Conservation (phyloP, 1,284 basidiomycete species). For the Wolfiporia cocos region DNA sequence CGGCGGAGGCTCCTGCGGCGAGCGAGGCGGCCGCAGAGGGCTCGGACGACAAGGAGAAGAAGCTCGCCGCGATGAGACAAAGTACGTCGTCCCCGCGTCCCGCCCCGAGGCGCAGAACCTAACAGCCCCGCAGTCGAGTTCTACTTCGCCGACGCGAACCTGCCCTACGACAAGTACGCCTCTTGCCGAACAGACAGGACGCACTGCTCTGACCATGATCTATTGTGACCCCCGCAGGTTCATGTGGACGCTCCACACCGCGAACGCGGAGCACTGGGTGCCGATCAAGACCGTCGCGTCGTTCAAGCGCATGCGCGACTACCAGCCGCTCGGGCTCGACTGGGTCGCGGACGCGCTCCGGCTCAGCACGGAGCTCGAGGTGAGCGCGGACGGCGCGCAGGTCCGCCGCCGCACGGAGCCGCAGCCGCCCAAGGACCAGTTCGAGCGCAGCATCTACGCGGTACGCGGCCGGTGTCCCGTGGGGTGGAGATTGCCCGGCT, state of each 20-base stretch:
- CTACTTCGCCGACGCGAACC: constrained; percentile 95
- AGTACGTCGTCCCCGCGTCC: constrained; percentile 28
- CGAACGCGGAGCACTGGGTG: constrained; percentile 85
- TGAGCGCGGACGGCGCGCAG: constrained; percentile 70
- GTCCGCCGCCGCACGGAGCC: constrained; percentile 72
- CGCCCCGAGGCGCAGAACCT: not conserved
- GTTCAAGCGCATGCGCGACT: constrained; percentile 95
- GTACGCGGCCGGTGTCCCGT: constrained; percentile 46
- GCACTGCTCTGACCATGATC: not conserved
- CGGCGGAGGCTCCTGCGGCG: not conserved
- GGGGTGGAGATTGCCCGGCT: not conserved
- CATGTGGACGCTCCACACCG: constrained; percentile 87
- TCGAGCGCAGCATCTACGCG: constrained; percentile 79
- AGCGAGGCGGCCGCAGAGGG: not conserved
- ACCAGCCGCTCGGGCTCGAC: constrained; percentile 47
- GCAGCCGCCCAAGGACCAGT: constrained; percentile 67
- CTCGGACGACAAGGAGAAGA: constrained; percentile 24
- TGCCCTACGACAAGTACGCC: constrained; percentile 87
- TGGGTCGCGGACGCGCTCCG: constrained; percentile 68
- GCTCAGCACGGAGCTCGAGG: constrained; percentile 64
- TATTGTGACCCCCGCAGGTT: constrained; percentile 52
- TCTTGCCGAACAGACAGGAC: not conserved
- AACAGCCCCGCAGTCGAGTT: constrained; percentile 71
- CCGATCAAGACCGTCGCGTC: constrained; percentile 84
- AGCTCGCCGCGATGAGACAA: constrained; percentile 40